Evolutionary conservation across 371 early-diverging fungal genomes (phyloP).

Genomic region (Mucor sp.): DNA sequence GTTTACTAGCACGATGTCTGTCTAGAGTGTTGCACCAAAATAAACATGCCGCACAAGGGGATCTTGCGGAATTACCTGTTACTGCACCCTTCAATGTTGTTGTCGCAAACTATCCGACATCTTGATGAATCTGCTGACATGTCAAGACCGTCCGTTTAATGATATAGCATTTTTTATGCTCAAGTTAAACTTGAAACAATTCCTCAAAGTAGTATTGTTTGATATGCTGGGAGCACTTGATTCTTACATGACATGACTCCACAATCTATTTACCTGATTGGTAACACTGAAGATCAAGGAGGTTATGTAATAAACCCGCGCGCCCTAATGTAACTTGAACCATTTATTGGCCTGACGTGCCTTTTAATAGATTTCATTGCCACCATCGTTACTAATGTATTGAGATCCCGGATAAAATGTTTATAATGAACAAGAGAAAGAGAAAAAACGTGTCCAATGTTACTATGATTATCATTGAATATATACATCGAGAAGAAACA

Average conservation of each 20-base stretch:
- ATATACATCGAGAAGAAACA: background rate
- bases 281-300: background rate
- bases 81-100: background rate
- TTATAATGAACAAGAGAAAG: background rate
- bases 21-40: background rate
- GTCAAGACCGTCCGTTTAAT: background rate
- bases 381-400: background rate
- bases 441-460: background rate
- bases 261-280: background rate
- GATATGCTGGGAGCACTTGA: background rate
- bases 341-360: background rate
- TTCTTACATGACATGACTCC: background rate
- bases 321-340: background rate
- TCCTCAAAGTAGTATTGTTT: no score
- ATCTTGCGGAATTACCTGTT: background rate
- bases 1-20: background rate
- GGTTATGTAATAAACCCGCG: slow-evolving; percentile 3
- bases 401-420: background rate
- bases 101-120: background rate
- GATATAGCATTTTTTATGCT: no score
- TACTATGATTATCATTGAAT: background rate
- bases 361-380: background rate
- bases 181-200: no score
- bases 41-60: background rate
- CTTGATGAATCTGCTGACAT: background rate